Evolutionary conservation across 345 rosid genomes (phyloP), one percentile per base, ranked within the genome.

Genomic region (Populus euphratica): DNA sequence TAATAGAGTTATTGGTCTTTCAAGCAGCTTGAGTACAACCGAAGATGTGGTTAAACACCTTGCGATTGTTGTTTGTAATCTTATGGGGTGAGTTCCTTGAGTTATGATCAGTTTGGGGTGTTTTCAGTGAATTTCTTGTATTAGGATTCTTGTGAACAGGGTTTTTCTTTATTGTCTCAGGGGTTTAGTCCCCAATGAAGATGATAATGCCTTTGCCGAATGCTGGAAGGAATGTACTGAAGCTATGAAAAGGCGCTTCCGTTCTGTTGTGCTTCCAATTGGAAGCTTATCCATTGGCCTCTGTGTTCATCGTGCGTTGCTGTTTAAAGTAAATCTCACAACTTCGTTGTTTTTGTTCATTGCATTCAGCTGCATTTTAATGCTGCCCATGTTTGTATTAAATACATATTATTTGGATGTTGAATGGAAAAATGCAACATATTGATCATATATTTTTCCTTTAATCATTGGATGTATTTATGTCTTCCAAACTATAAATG

Each of bases 231-330:
- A 81, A 43, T 68, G 47, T 44, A 49, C 73, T 72, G 74, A 76
- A 23, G 64, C 20, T 49, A 68, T 81, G 29, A 73, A 44, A 70
- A 68, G 56, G 23, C 52, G 33, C 38, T 68, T 76, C 61, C 52
- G 74, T 49, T 81, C 83, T 27, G 65, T 81, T 61, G 69, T 81
- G 11, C 49, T 81, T 69, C 83, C 80, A 13, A 73, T 81, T 64
- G 83, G 83, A 73, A 77, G 54, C 72, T 81, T 81, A 38, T 33
- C 77, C 18, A 65, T 81, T 81, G 83, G 83, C 52, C 83, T 80
- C 21, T 80, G 83, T 61, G 72, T 80, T 27, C 83, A 80, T 76
- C 77, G 83, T 52, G 80, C 83, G 20, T 47, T 81, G 25, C 54
- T 81, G 63, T 81, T 81, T 71, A 81, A 81, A 73, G 83, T 81